Percentiles rank a stretch among this genome's conserved stretches.
Evolutionary conservation across 1,139 yeast species (phyloP).

Genomic region (Geotrichum reessii): DNA sequence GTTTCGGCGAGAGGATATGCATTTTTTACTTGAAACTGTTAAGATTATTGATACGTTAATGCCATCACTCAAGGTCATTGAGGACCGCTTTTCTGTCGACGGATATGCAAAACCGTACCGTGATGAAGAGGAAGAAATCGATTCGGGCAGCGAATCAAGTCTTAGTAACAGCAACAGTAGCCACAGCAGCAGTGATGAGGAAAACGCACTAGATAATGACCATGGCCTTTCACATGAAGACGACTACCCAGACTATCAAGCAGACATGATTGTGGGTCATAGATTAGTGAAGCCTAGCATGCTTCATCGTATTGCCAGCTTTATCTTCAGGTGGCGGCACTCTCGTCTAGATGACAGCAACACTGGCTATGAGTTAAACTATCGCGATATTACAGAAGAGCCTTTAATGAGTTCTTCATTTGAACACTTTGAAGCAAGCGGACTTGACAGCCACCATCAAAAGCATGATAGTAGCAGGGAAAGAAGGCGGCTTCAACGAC

Average conservation of each 20-base stretch:
- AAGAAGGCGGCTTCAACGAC: background rate
- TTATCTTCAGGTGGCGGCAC: background rate
- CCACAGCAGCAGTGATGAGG: background rate
- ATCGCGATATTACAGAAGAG: background rate
- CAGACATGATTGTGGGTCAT: background rate
- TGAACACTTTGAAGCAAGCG: background rate
- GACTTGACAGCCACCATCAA: background rate
- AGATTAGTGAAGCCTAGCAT: background rate
- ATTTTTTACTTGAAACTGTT: conserved; percentile 9
- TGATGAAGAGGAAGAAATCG: conserved; percentile 3
- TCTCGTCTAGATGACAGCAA: background rate
- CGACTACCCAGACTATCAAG: background rate
- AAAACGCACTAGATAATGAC: background rate
- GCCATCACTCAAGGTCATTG: conserved; percentile 6
- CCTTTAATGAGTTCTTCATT: background rate
- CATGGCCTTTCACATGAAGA: background rate
- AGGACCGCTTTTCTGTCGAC: conserved; percentile 9
- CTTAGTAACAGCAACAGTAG: background rate
- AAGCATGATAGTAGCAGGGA: background rate
- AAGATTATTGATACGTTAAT: conserved; percentile 6
- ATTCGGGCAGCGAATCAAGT: background rate
- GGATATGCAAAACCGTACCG: conserved; percentile 2
- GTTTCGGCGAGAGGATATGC: conserved; percentile 14
- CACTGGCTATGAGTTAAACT: background rate
- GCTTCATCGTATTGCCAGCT: background rate